Base-by-base conservation (phyloP, 1,139 yeast genomes). In the Suhomyces anneliseae region DNA sequence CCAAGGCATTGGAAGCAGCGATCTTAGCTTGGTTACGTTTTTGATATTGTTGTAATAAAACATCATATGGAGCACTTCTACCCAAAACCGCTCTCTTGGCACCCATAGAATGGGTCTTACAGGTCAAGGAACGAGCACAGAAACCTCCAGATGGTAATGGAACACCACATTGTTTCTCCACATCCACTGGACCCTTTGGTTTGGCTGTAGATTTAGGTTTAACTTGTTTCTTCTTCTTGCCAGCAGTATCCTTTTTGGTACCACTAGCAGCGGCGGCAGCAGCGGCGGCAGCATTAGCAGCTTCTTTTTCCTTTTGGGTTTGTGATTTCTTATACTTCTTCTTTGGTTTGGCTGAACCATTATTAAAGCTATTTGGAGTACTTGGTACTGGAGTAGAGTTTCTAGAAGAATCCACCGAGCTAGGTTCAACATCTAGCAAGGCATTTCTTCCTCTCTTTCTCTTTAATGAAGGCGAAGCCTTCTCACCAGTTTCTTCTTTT, bases 81-180 rank as follows among this genome's bases (percentile, higher is more conserved):
- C 99, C 99, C 31, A 83, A 83, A 26, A 93, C 99, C 1, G 97
- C 93, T 58, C 99, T 80, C 60, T 93, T 93, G 26, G 97, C 96
- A 27, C 97, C 97, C 97, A 93, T 92, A 0, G 97, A 89, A 66
- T 93, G 99, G 0, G 98, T 90, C 64, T 93, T 93, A 76, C 99
- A 93, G 0, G 99, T 93, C 52, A 93, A 74, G 0, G 97, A 90
- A 46, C 99, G 78, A 7, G 97, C 97, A 75, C 99, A 93, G 58
- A 83, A 83, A 0, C 95, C 96, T 9, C 98, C 98, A 52, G 86
- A 86, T 0, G 97, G 90, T 50, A 93, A 69, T 3, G 92, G 89
- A 7, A 93, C 99, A 65, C 99, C 99, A 75, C 99, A 93, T 66
- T 93, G 98, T 54, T 82, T 85, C 63, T 93, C 97, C 39, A 93